Base-by-base conservation (phyloP, 768 basidiomycete species). In the Collybia mongolica region DNA sequence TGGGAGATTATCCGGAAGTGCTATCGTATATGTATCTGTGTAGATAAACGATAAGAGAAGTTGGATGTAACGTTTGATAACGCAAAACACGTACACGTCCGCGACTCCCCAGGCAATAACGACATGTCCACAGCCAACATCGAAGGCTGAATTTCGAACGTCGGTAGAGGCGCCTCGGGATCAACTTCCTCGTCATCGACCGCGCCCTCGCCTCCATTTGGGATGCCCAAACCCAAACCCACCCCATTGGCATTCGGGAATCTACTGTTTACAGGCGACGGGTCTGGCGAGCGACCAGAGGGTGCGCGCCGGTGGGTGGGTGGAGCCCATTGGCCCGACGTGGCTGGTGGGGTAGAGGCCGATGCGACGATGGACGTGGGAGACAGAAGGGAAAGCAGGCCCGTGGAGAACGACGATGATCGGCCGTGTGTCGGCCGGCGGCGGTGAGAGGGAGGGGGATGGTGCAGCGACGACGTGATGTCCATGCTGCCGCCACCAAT, bases 41-140 rank as follows among this genome's bases (percentile, higher is more conserved):
- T 39, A 26, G 54, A 5, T 36, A n/a, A 40, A 35, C 38, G 40
- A 37, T 43, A 43, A 51, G 12, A 38, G 7, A 46, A n/a, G 20
- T 35, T 19, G 39, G 6, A 49, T 7, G 32, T 23, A 18, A 29
- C 22, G n/a, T 2, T 39, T n/a, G 17, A 24, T 15, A 45, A 24
- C 14, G 52, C n/a, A 46, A 52, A 35, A 39, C 6, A 81, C 88
- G 56, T 62, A 95, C 93, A 97, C 54, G 79, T 88, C 52, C 84
- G 79, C 28, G 82, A 87, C 66, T 95, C 88, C 3, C 94, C 93
- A n/a, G 93, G 91, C 2, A 70, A 75, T 15, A 99, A 74, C 4
- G 74, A 69, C 24, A 98, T 63, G 66, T 98, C 97, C 0, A 99
- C 91, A 0, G 89, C 93, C 8, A 98, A 72, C 81, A 98, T 88